A percentile compares a stretch with the other conserved stretches of the same genome.
These are phyloP conservation scores for Plasmodium chabaudi DNA, from an alignment of 169 alveolate species.

Conservation along the genomic window DNA sequence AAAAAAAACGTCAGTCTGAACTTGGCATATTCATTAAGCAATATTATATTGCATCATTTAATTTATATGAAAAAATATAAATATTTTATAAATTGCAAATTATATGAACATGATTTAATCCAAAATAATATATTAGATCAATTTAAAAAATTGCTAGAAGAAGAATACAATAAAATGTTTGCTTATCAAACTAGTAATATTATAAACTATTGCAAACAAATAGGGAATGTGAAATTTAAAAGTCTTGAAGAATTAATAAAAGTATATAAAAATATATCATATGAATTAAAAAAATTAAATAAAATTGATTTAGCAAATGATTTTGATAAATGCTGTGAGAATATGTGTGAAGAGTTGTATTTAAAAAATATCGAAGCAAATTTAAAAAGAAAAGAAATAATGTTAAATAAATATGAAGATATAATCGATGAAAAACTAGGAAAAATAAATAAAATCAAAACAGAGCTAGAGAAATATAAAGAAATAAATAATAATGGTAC, in stretches of 20 bases:
- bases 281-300: conserved; percentile 44
- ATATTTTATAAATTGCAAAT: conserved; percentile 38
- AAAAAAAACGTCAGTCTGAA: conserved; percentile 26
- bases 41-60: conserved; percentile 57
- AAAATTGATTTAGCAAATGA: conserved; percentile 55
- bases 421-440: conserved; percentile 56
- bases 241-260: conserved; percentile 63
- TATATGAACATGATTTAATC: conserved; percentile 61
- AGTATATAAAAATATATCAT: conserved; percentile 66
- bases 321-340: conserved; percentile 75
- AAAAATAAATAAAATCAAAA: conserved; percentile 33
- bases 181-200: conserved; percentile 73
- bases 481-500: neutral
- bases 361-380: conserved; percentile 48
- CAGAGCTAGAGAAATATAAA: conserved; percentile 34
- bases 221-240: conserved; percentile 46
- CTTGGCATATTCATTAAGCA: conserved; percentile 65
- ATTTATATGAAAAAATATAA: conserved; percentile 50
- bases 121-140: conserved; percentile 50
- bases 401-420: conserved; percentile 44
- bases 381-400: conserved; percentile 49
- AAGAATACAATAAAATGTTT: conserved; percentile 74
- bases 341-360: conserved; percentile 75
- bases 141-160: conserved; percentile 57
- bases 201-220: conserved; percentile 45